Percentiles rank a stretch among this genome's conserved stretches.
These are phyloP conservation scores for Filosporella fistucella DNA, from an alignment of 495 filamentous ascomycete species.

Conservation along the genomic window DNA sequence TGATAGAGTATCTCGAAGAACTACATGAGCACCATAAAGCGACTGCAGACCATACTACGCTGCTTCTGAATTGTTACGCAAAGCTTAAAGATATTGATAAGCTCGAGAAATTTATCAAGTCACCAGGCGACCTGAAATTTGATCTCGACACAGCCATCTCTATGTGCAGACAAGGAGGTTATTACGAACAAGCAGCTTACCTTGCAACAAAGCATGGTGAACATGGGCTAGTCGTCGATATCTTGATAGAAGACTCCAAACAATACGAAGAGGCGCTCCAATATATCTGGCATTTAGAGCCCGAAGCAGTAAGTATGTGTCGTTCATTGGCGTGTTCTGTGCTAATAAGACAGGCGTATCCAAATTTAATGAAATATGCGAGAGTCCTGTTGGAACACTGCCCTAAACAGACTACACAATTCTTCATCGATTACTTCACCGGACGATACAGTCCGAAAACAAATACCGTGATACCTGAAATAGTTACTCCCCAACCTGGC, in stretches of 20 bases:
- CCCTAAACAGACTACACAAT: constrained; percentile 67
- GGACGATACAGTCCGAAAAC: constrained; percentile 73
- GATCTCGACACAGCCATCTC: constrained; percentile 95
- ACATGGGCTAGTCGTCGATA: constrained; percentile 89
- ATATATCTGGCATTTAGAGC: constrained; percentile 84
- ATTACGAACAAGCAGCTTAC: constrained; percentile 94
- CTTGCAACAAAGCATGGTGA: constrained; percentile 92
- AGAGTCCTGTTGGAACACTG: constrained; percentile 84
- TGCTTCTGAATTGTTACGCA: constrained; percentile 94
- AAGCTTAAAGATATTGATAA: constrained; percentile 96
- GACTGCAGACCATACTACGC: constrained; percentile 92
- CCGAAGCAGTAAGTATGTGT: constrained; percentile 59
- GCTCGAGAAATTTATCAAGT: constrained; percentile 93
- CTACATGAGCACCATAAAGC: constrained; percentile 91
- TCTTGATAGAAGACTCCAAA: constrained; percentile 91
- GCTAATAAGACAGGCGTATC: constrained; percentile 58
- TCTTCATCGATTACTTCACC: constrained; percentile 93
- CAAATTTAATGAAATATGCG: constrained; percentile 92
- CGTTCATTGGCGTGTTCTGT: not conserved
- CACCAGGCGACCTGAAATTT: constrained; percentile 90
- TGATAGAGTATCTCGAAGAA: constrained; percentile 97
- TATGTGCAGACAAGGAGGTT: constrained; percentile 98
- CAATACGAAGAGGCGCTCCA: constrained; percentile 81
- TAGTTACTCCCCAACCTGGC: constrained; percentile 25
- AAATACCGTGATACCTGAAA: constrained; percentile 48